Evolutionary conservation across 2,329 filamentous ascomycete species (phyloP).

Genomic region (Fusarium cicatricum): DNA sequence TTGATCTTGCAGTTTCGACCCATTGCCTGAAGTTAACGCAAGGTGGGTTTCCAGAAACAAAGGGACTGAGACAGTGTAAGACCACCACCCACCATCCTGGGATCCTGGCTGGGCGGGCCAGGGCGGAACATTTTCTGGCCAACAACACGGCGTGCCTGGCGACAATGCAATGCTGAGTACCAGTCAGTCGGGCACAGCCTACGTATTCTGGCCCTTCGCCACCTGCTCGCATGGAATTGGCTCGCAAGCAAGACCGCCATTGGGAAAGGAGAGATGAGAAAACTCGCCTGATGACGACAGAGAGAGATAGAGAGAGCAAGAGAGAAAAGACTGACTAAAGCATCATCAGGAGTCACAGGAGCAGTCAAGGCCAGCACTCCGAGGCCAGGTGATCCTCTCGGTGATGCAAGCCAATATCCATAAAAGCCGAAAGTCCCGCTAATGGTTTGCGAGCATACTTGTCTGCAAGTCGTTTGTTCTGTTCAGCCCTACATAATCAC

Average conservation of each 20-base stretch:
- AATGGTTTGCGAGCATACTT: slow-evolving; percentile 13
- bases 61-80: slow-evolving; percentile 34
- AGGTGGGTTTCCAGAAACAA: slow-evolving; percentile 34
- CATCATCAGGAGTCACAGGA: slow-evolving; percentile 8
- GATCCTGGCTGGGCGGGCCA: slow-evolving; percentile 16
- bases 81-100: slow-evolving; percentile 22
- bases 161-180: slow-evolving; percentile 12
- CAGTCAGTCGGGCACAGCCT: slow-evolving; percentile 19
- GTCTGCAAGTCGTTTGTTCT: slow-evolving; percentile 20
- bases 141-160: slow-evolving; percentile 33
- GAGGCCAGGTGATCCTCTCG: slow-evolving; percentile 13
- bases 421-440: slow-evolving; percentile 38
- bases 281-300: slow-evolving; percentile 24
- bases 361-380: slow-evolving; percentile 11
- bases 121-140: slow-evolving; percentile 24
- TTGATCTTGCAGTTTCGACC: slow-evolving; percentile 20
- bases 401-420: slow-evolving; percentile 19
- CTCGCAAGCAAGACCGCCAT: slow-evolving; percentile 17
- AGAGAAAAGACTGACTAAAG: slow-evolving; percentile 5
- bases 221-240: slow-evolving; percentile 18
- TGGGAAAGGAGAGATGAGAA: slow-evolving; percentile 36
- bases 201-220: neutral
- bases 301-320: neutral
- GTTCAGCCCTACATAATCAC: slow-evolving; percentile 38
- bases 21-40: slow-evolving; percentile 19